These are phyloP conservation scores for Mycothermus thermophilus DNA, from an alignment of 495 filamentous ascomycete genomes.

Conservation along the genomic window DNA sequence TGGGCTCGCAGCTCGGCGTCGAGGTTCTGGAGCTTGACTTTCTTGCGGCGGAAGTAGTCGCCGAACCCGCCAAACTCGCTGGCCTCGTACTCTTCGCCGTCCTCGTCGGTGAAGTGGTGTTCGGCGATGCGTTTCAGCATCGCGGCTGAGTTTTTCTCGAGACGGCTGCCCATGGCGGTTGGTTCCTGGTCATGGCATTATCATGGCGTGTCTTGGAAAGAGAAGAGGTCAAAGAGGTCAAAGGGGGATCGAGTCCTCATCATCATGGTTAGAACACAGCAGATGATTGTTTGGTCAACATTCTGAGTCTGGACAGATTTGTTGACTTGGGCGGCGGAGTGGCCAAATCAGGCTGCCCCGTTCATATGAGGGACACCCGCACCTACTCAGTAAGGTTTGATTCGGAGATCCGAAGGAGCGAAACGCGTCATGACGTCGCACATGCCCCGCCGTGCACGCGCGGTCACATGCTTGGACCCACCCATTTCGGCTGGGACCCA, in stretches of 20 bases:
- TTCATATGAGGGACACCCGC: too few species aligned
- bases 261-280: too few species aligned
- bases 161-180: conserved; percentile 70
- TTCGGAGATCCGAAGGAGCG: too few species aligned
- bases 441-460: not conserved
- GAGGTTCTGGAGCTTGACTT: conserved; percentile 87
- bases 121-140: conserved; percentile 75
- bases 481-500: not conserved
- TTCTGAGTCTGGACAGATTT: too few species aligned
- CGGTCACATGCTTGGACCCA: conserved; percentile 3
- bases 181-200: not conserved
- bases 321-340: too few species aligned
- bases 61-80: conserved; percentile 78
- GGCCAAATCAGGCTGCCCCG: too few species aligned
- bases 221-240: too few species aligned
- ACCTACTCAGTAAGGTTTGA: too few species aligned
- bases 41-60: conserved; percentile 88
- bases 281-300: too few species aligned
- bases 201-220: not conserved
- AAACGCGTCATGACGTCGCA: conserved; percentile 3
- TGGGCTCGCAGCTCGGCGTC: conserved; percentile 63
- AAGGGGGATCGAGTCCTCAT: conserved; percentile 11
- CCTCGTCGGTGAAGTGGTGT: conserved; percentile 48
- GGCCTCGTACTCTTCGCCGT: conserved; percentile 78
- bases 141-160: conserved; percentile 59